These are phyloP conservation scores for Fusarium sp. DNA, from an alignment of 2,329 filamentous ascomycete genomes.

Conservation along the genomic window DNA sequence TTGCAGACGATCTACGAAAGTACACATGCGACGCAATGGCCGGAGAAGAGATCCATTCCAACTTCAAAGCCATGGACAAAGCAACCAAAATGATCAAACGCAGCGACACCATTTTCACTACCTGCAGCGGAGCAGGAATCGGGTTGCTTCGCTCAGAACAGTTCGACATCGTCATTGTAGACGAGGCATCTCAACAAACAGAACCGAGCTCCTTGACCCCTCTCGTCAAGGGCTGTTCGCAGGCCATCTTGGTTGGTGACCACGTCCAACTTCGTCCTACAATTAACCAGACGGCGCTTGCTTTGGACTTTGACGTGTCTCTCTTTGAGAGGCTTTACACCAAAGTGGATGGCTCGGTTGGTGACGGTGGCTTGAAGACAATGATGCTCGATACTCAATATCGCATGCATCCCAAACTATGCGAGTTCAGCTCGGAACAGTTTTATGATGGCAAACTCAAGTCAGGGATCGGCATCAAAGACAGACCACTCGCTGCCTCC, in stretches of 20 bases:
- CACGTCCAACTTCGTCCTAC: slow-evolving; percentile 61
- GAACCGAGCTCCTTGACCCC: slow-evolving; percentile 58
- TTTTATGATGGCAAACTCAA: slow-evolving; percentile 56
- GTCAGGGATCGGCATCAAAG: slow-evolving; percentile 49
- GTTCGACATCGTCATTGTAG: slow-evolving; percentile 59
- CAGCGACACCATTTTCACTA: slow-evolving; percentile 59
- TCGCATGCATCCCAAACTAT: slow-evolving; percentile 58
- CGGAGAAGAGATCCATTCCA: slow-evolving; percentile 48
- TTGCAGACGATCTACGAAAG: slow-evolving; percentile 51
- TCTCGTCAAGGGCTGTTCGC: slow-evolving; percentile 58
- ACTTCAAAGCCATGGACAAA: slow-evolving; percentile 50
- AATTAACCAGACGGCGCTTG: slow-evolving; percentile 53
- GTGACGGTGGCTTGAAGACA: slow-evolving; percentile 41
- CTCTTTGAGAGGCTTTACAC: slow-evolving; percentile 59
- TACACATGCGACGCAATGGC: slow-evolving; percentile 55
- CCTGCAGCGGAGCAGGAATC: slow-evolving; percentile 58
- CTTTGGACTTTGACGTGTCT: slow-evolving; percentile 56
- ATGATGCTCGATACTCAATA: slow-evolving; percentile 61
- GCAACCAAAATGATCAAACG: slow-evolving; percentile 55
- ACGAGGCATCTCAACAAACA: slow-evolving; percentile 63
- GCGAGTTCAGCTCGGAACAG: slow-evolving; percentile 56
- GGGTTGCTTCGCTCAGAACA: slow-evolving; percentile 56
- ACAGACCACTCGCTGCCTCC: slow-evolving; percentile 37
- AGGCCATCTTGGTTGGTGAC: slow-evolving; percentile 60
- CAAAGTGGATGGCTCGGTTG: not conserved